Evolutionary conservation across 352 stramenopile genomes (phyloP).

Genomic region (Phytophthora crassamura): DNA sequence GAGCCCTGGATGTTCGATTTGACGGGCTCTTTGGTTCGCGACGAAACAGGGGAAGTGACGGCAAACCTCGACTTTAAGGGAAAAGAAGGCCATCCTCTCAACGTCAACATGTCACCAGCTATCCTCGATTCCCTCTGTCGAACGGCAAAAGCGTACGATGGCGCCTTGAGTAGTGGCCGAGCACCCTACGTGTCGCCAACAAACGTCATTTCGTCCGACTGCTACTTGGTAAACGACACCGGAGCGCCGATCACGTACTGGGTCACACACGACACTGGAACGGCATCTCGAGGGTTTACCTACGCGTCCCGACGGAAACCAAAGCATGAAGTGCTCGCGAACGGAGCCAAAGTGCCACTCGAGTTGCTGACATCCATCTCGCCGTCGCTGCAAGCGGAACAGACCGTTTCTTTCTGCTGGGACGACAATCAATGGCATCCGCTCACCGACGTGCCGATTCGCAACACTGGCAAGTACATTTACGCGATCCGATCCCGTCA

Average conservation of each 20-base stretch:
- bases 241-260: slow-evolving; percentile 68
- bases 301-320: slow-evolving; percentile 57
- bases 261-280: slow-evolving; percentile 58
- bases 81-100: slow-evolving; percentile 64
- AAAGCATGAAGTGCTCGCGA: slow-evolving; percentile 51
- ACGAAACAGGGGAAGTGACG: slow-evolving; percentile 55
- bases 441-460: slow-evolving; percentile 78
- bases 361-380: slow-evolving; percentile 78
- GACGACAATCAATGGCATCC: slow-evolving; percentile 75
- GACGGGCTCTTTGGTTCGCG: slow-evolving; percentile 36
- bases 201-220: slow-evolving; percentile 81
- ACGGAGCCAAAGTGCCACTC: slow-evolving; percentile 66
- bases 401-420: slow-evolving; percentile 82
- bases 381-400: slow-evolving; percentile 69
- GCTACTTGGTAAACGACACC: slow-evolving; percentile 82
- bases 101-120: slow-evolving; percentile 72
- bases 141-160: slow-evolving; percentile 68
- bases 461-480: slow-evolving; percentile 78
- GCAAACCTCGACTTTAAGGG: slow-evolving; percentile 62
- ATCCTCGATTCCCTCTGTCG: slow-evolving; percentile 71
- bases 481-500: slow-evolving; percentile 63
- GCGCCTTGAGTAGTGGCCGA: slow-evolving; percentile 23
- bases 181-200: slow-evolving; percentile 51
- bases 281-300: slow-evolving; percentile 58
- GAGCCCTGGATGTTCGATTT: slow-evolving; percentile 82